Conservation (phyloP, 2,329 filamentous ascomycete genomes). For the Purpureocillium takamizusanense region DNA sequence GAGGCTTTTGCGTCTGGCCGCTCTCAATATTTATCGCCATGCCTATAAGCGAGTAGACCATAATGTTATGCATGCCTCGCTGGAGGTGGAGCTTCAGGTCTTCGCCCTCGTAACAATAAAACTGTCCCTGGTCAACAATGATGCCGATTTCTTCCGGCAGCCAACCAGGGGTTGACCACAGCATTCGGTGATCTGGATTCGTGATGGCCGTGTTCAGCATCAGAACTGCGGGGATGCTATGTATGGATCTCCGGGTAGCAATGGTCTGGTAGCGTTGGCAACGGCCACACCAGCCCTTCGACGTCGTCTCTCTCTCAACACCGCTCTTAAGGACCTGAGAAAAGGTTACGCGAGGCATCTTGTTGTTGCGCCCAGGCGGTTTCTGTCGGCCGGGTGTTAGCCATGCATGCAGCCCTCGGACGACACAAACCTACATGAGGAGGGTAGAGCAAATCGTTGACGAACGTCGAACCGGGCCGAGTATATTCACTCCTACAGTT, state of each 20-base stretch:
- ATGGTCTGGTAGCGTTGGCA: conserved; percentile 89
- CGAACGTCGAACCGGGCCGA: conserved; percentile 67
- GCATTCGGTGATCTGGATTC: conserved; percentile 61
- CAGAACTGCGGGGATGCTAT: conserved; percentile 73
- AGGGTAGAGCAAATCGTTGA: conserved; percentile 82
- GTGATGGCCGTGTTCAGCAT: conserved; percentile 77
- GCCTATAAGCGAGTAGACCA: conserved; percentile 85
- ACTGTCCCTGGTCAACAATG: conserved; percentile 81
- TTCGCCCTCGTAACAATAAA: conserved; percentile 90
- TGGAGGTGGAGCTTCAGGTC: conserved; percentile 75
- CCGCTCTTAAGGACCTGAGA: conserved; percentile 88
- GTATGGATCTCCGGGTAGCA: conserved; percentile 74
- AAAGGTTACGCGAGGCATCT: conserved; percentile 56
- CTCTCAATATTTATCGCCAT: conserved; percentile 85
- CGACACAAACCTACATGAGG: conserved; percentile 17
- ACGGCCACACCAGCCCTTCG: conserved; percentile 85
- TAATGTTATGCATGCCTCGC: conserved; percentile 69
- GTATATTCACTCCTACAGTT: conserved; percentile 83
- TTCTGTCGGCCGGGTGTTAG: conserved; percentile 25
- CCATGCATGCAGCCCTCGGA: neutral
- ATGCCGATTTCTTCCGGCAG: conserved; percentile 90
- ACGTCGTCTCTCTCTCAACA: conserved; percentile 80
- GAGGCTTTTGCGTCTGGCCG: conserved; percentile 75
- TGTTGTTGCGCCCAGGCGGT: conserved; percentile 35
- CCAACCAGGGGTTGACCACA: conserved; percentile 88